Base-by-base conservation (phyloP, 1,139 yeast genomes). In the Nakaseomyces sp. region DNA sequence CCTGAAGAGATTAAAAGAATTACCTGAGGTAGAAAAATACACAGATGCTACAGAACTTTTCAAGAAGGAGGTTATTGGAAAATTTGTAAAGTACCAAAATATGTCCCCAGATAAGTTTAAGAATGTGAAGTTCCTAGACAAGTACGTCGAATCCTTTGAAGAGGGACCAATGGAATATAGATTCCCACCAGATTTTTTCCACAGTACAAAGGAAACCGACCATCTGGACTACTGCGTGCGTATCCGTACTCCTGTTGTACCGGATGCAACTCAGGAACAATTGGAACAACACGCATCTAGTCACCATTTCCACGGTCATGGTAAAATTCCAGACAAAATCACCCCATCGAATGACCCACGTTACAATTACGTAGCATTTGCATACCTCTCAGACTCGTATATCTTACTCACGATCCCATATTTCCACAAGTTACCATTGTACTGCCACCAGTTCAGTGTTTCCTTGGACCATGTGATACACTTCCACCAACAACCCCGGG, bases 391-490 rank as follows among this genome's bases (percentile, higher is more conserved):
- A 0, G 93, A 83, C 60, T 71, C 79, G 9, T 71, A 74, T 48
- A 70, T 77, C 48, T 63, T 81, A 43, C 70, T 76, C 15, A 64
- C 80, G 1, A 64, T 73, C 18, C 68, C 72, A 53, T 64, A 72
- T 42, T 66, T 73, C 47, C 70, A 73, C 45, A 55, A 67, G 37
- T 50, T 67, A 41, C 68, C 68, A 15, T 54, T 69, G 53, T 65
- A 64, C 46, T 67, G 72, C 15, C 67, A 74, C 12, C 59, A 63
- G 15, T 63, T 72, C 60, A 74, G 80, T 37, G 81, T 79, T 8
- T 77, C 84, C 13, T 63, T 83, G 51, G 89, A 81, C 54, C 88
- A 82, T 57, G 65, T 77, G 0, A 72, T 84, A 17, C 81, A 81
- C 59, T 81, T 83, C 65, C 88, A 81, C 37, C 77, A 73, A 47